These are phyloP conservation scores for Protoeuglena noctilucae DNA, from an alignment of 139 green algal genomes.

Conservation along the genomic window DNA sequence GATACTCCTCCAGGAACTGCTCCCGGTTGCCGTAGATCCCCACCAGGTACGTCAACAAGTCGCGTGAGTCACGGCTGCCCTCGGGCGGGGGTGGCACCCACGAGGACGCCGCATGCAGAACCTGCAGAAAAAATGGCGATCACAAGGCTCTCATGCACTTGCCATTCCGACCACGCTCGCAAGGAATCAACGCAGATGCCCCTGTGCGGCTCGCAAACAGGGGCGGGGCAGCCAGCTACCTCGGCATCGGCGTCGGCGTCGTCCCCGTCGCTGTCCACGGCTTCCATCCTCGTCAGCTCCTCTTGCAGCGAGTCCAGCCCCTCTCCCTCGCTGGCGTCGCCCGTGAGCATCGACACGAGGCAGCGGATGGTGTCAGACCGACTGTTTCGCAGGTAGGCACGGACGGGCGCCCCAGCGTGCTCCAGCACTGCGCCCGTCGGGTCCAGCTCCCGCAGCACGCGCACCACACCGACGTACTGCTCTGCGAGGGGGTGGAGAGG, in stretches of 20 bases:
- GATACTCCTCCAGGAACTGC: constrained; percentile 83
- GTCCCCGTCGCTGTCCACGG: too few species aligned
- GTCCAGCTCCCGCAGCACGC: not conserved
- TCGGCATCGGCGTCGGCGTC: not conserved
- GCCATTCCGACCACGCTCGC: too few species aligned
- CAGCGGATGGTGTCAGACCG: constrained; percentile 40
- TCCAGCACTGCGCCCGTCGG: not conserved
- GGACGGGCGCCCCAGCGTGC: not conserved
- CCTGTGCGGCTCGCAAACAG: too few species aligned
- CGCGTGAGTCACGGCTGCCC: not conserved
- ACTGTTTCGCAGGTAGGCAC: not conserved
- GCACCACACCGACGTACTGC: not conserved
- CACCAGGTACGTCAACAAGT: constrained; percentile 2
- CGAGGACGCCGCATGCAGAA: not conserved
- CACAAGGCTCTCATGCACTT: too few species aligned
- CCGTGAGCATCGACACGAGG: constrained; percentile 82
- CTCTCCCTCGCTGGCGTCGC: constrained; percentile 28
- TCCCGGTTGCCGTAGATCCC: constrained; percentile 36
- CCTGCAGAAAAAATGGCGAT: not conserved
- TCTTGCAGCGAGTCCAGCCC: constrained; percentile 1
- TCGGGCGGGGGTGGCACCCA: not conserved
- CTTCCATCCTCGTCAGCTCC: not conserved
- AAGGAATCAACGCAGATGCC: too few species aligned
- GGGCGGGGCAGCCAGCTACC: not conserved
- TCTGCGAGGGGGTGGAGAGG: too few species aligned